These are phyloP conservation scores for Phoenix roebelenii DNA, from an alignment of 176 grass and related monocot species.

Conservation along the genomic window DNA sequence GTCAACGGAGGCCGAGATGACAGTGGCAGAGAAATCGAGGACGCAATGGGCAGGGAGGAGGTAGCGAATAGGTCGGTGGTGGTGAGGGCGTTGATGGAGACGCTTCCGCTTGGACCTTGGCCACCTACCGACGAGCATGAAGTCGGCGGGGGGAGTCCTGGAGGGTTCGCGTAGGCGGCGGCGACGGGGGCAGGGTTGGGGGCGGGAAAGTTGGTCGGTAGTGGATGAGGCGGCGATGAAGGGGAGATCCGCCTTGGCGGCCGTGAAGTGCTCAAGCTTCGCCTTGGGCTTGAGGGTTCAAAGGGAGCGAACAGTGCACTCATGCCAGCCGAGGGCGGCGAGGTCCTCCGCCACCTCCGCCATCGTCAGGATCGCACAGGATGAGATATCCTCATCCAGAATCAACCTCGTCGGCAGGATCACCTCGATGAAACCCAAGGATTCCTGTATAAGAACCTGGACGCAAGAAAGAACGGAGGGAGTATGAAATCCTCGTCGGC, in stretches of 20 bases:
- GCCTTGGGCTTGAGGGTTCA: not conserved
- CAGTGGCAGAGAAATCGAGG: not conserved
- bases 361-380: not conserved
- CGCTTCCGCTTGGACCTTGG: constrained; percentile 30
- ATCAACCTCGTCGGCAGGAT: not conserved
- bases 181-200: too few species aligned
- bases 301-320: not conserved
- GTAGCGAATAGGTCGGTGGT: not conserved
- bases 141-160: constrained; percentile 20
- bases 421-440: not conserved
- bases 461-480: too few species aligned
- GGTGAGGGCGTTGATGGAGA: constrained; percentile 7
- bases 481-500: too few species aligned
- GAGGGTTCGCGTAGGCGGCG: too few species aligned
- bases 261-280: too few species aligned
- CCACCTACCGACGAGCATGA: constrained; percentile 20
- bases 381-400: not conserved
- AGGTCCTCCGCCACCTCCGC: constrained; percentile 7
- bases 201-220: too few species aligned
- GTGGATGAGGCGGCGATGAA: too few species aligned
- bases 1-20: too few species aligned
- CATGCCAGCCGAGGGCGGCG: not conserved
- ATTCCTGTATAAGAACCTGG: not conserved
- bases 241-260: too few species aligned
- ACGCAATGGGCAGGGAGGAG: too few species aligned